Conservation (phyloP, 345 rosid genomes). For the Erucastrum elatum region DNA sequence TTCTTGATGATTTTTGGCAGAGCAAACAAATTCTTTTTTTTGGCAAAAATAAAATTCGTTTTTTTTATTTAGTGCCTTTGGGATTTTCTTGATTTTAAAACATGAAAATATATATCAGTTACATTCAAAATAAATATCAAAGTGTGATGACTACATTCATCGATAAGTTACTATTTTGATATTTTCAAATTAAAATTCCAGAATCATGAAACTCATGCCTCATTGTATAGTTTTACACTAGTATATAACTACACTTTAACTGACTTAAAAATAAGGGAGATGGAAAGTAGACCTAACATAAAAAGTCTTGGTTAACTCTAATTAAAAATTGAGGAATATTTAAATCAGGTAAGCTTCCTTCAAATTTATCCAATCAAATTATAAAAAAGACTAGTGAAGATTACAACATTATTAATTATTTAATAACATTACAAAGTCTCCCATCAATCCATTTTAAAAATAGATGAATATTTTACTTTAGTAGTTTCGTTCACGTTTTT, state of each 20-base stretch:
- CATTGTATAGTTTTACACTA: background rate
- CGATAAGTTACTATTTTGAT: background rate
- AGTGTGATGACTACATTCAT: background rate
- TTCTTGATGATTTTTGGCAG: too few species aligned
- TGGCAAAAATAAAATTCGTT: too few species aligned
- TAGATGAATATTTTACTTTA: background rate
- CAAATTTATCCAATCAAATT: background rate
- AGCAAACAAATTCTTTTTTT: too few species aligned
- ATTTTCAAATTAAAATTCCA: too few species aligned
- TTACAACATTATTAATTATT: background rate
- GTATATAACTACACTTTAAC: background rate
- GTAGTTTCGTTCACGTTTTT: background rate
- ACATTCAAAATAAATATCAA: too few species aligned
- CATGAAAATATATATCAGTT: too few species aligned
- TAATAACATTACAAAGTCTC: background rate
- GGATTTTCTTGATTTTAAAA: too few species aligned
- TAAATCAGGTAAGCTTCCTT: background rate
- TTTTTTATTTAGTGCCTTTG: too few species aligned
- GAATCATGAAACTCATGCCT: background rate
- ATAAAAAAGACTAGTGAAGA: background rate
- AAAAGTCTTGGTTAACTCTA: background rate
- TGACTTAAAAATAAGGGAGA: background rate
- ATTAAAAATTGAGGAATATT: background rate
- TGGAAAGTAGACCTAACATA: background rate
- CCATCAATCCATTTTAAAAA: background rate